These are phyloP conservation scores for Pichia rugopelliculosa DNA, from an alignment of 805 yeast species.

Conservation along the genomic window DNA sequence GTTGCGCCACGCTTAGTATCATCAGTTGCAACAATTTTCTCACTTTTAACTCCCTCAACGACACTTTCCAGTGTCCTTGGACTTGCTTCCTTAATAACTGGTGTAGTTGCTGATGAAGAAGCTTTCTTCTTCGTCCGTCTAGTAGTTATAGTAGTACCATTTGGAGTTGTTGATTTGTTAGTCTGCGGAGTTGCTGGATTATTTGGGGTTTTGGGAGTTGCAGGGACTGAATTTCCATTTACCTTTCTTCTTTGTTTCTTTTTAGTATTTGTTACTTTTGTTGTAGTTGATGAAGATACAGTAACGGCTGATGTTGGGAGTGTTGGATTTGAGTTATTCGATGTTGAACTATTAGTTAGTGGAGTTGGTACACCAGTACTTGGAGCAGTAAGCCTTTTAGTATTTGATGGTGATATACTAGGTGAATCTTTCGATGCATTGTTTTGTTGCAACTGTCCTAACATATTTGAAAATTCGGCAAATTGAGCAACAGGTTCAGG, in stretches of 20 bases:
- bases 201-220: conserved; percentile 29
- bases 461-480: conserved; percentile 15
- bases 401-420: conserved; percentile 4
- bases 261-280: conserved; percentile 5
- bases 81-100: conserved; percentile 24
- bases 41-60: neutral
- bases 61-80: conserved; percentile 13
- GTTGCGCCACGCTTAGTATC: neutral
- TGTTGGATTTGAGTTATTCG: conserved; percentile 7
- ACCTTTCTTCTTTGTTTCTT: conserved; percentile 21
- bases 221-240: conserved; percentile 25
- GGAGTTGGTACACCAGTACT: conserved; percentile 8
- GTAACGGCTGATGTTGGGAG: conserved; percentile 15
- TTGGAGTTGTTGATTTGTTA: conserved; percentile 17
- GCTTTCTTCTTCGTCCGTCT: conserved; percentile 7
- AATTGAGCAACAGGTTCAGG: conserved; percentile 11
- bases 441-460: conserved; percentile 13
- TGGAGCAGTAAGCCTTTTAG: conserved; percentile 9
- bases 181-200: conserved; percentile 23
- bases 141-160: conserved; percentile 1
- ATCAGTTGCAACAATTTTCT: neutral
- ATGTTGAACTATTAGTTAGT: neutral
- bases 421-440: conserved; percentile 3
- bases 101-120: conserved; percentile 16
- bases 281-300: conserved; percentile 7